Base-by-base conservation (phyloP, 225 moss, liverwort and hornwort genomes). In the Straminergon stramineum region DNA sequence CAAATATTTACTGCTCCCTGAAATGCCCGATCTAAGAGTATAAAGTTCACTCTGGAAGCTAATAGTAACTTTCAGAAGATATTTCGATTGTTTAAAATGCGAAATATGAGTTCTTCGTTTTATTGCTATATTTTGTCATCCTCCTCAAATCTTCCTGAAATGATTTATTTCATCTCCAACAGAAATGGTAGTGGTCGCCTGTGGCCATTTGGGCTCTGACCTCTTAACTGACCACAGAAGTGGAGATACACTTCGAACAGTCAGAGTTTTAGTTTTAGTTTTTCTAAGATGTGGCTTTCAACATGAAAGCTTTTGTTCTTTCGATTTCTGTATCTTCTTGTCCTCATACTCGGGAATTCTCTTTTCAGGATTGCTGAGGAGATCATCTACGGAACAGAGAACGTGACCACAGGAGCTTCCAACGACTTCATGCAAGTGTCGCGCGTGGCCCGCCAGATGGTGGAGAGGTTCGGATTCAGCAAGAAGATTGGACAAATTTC, bases 351-450 rank as follows among this genome's bases (percentile, higher is more conserved):
- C 14, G 2, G 20, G 24, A 10, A 7, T 26, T n/a, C 14, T 63
- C 19, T 30, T 64, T 10, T 69, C 86, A 80, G 89, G 22, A 90
- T 90, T 81, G 90, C 90, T 45, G 90, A 90, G 57, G 90, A 90
- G 86, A 90, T 90, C 7, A 90, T 90, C 65, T 90, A 90, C 45
- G 90, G 90, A 53, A 10, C 64, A 7, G 90, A 90, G 86, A 90
- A 90, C 16, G 90, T 90, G 32, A 90, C 90, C 21, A 90, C 90
- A 2, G 90, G 90, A 55, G 90, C 90, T 6, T 90, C 90, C 22
- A 90, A 90, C 65, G 90, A 90, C 22, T 90, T 90, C 30, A 90
- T 90, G 90, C 90, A 90, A 81, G 90, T 90, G 28, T 90, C 90
- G 7, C 90, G 90, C 15, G 90, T 90, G 43, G 90, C 90, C 26